A percentile compares a stretch with the other conserved stretches of the same genome.
phyloP scores from a whole-genome alignment of 2,329 filamentous ascomycete species.

The Colletotrichum acutatum region DNA sequence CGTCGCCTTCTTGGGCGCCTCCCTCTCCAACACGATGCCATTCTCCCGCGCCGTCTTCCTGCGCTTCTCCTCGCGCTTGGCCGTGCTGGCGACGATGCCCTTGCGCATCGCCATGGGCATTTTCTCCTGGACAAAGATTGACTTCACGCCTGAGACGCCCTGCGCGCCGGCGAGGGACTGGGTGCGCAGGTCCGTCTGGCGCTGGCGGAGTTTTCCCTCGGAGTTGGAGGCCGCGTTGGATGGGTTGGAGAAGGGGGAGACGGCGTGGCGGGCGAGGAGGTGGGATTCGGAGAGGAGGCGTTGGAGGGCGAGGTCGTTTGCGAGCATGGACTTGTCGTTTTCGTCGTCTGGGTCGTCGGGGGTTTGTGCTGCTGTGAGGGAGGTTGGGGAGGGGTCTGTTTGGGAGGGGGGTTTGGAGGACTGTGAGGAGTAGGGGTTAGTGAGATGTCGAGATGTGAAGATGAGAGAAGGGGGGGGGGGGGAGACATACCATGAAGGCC shows the following conservation, averaged over 20 bases:
- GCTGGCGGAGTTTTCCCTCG: slow-evolving; percentile 79
- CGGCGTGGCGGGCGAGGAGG: slow-evolving; percentile 69
- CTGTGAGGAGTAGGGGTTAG: slow-evolving; percentile 15
- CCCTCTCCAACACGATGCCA: slow-evolving; percentile 84
- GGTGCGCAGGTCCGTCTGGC: slow-evolving; percentile 85
- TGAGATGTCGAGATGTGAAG: background rate
- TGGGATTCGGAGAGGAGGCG: slow-evolving; percentile 92
- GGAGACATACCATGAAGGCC: slow-evolving; percentile 74
- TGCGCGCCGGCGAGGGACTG: slow-evolving; percentile 66
- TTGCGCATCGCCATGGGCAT: slow-evolving; percentile 91
- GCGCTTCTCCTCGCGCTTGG: slow-evolving; percentile 74
- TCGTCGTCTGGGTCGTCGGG: slow-evolving; percentile 56
- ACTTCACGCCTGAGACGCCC: slow-evolving; percentile 45
- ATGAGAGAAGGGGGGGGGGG: background rate
- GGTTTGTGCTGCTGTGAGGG: slow-evolving; percentile 39
- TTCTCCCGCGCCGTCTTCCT: slow-evolving; percentile 87
- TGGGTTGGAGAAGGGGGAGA: slow-evolving; percentile 52
- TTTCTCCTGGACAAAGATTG: slow-evolving; percentile 80
- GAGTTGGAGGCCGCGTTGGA: slow-evolving; percentile 50
- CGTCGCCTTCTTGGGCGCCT: slow-evolving; percentile 47
- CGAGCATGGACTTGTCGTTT: slow-evolving; percentile 76
- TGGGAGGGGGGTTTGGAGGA: slow-evolving; percentile 63
- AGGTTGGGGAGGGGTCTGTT: slow-evolving; percentile 38
- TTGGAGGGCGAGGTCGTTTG: slow-evolving; percentile 93
- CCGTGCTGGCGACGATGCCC: slow-evolving; percentile 80